Percentiles rank a stretch among this genome's conserved stretches.
These are phyloP conservation scores for Colletotrichum destructivum DNA, from an alignment of 2,329 filamentous ascomycete genomes.

Conservation along the genomic window DNA sequence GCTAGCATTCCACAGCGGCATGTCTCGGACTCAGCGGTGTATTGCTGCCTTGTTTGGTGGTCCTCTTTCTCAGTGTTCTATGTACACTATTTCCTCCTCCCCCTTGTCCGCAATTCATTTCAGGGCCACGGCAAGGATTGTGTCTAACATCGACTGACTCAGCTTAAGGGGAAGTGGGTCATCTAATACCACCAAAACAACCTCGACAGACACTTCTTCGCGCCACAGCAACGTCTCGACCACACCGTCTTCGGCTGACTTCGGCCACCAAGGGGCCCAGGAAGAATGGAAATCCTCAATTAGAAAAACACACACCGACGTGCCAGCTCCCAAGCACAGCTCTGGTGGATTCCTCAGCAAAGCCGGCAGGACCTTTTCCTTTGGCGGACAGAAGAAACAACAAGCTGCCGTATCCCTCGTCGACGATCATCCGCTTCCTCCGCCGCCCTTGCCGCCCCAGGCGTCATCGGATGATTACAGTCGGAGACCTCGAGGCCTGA, in stretches of 20 bases:
- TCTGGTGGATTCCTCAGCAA: slow-evolving; percentile 66
- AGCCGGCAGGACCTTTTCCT: slow-evolving; percentile 72
- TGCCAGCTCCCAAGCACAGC: slow-evolving; percentile 62
- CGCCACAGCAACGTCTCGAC: slow-evolving; percentile 75
- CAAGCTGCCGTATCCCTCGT: slow-evolving; percentile 55
- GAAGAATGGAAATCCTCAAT: slow-evolving; percentile 57
- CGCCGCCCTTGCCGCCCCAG: slow-evolving; percentile 56
- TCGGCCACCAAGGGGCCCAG: slow-evolving; percentile 52
- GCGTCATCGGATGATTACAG: slow-evolving; percentile 49
- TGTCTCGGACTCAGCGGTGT: slow-evolving; percentile 41
- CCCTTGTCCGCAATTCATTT: slow-evolving; percentile 43
- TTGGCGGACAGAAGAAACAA: slow-evolving; percentile 70
- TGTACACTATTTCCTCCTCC: slow-evolving; percentile 32
- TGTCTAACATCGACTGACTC: slow-evolving; percentile 55
- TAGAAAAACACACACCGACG: slow-evolving; percentile 58
- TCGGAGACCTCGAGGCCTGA: slow-evolving; percentile 64
- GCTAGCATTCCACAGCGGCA: slow-evolving; percentile 41
- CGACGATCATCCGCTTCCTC: slow-evolving; percentile 53
- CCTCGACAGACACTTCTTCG: slow-evolving; percentile 73
- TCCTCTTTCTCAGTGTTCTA: slow-evolving; percentile 26
- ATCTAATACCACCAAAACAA: slow-evolving; percentile 73
- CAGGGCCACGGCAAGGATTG: slow-evolving; percentile 43
- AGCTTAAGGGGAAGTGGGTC: slow-evolving; percentile 70
- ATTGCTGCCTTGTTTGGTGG: slow-evolving; percentile 29
- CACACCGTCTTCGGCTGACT: slow-evolving; percentile 70